Evolutionary conservation across 2,329 filamentous ascomycete genomes (phyloP).

Genomic region (Penicillium sp.): DNA sequence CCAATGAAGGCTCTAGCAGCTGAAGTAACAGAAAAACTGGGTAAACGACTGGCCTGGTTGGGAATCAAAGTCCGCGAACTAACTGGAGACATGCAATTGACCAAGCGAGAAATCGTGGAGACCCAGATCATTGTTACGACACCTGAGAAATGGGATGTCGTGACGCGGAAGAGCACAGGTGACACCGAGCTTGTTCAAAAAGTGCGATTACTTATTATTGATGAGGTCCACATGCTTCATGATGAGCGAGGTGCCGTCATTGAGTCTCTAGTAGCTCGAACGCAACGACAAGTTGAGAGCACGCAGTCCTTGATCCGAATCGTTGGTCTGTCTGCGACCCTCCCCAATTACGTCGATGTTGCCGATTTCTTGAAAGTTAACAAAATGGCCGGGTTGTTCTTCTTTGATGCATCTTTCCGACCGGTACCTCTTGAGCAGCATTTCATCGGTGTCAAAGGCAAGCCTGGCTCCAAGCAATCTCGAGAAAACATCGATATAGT

Average conservation of each 20-base stretch:
- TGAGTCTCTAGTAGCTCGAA: conserved; percentile 92
- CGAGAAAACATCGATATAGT: conserved; percentile 86
- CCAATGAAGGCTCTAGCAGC: conserved; percentile 98
- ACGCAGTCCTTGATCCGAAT: conserved; percentile 97
- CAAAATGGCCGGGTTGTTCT: conserved; percentile 87
- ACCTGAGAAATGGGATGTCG: conserved; percentile 98
- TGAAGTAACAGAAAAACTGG: conserved; percentile 92
- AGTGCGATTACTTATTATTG: conserved; percentile 91
- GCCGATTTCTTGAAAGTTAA: conserved; percentile 97
- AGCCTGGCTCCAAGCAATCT: conserved; percentile 75
- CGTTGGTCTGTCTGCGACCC: conserved; percentile 88
- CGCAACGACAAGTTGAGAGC: conserved; percentile 93
- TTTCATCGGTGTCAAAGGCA: conserved; percentile 92
- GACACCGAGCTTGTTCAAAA: conserved; percentile 98
- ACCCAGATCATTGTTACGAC: conserved; percentile 99
- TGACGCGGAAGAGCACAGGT: conserved; percentile 93
- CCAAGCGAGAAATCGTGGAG: conserved; percentile 90
- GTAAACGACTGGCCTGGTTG: conserved; percentile 89
- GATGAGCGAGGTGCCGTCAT: conserved; percentile 95
- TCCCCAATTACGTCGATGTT: conserved; percentile 96
- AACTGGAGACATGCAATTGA: conserved; percentile 98
- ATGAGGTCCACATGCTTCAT: conserved; percentile 99
- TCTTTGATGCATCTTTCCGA: conserved; percentile 93
- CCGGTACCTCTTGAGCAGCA: conserved; percentile 96
- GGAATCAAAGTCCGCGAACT: conserved; percentile 89